Evolutionary conservation across 148 eudicot genomes (phyloP), one percentile per base, ranked within the genome.

Genomic region (Spergularia bocconei): DNA sequence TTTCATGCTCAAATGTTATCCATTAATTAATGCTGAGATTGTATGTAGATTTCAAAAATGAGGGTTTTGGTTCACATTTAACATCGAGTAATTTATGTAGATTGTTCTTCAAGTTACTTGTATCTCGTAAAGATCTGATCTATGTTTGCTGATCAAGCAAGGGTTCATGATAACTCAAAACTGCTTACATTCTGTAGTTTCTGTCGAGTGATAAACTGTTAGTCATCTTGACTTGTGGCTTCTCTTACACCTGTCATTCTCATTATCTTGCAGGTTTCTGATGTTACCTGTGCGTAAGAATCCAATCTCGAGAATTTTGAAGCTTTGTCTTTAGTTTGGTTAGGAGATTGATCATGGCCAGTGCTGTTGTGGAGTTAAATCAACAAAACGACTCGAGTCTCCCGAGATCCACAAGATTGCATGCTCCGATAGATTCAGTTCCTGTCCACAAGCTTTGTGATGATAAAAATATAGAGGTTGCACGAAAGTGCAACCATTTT

Each of bases 401-500:
- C 17, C 71, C 82, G 56, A 79, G 74, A 79, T 69, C 80, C 47
- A 62, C 73, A 20, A 76, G 67, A 68, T 19, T 75, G 36, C 81
- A 66, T 76, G 67, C 75, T 41, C 71, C 73, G 73, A 79, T 83
- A 44, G 83, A 82, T 71, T 17, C 78, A 15, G 74, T 72, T 53
- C 76, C 82, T 50, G 61, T 82, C 13, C 78, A 84, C 71, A 75
- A 70, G 29, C 20, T 73, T 4, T 62, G 75, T 63, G 80, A 54
- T 44, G 82, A 63, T 41, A 75, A 79, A 69, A 76, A 64, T 13
- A 64, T 65, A 4, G 78, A 75, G 5, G 65, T 44, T 56, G 51
- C 63, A 15, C 70, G 12, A 5, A 72, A 69, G 64, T 86, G 89
- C 78, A 81, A 73, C 51, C 87, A 84, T 78, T 86, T 86, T 69